phyloP scores from a whole-genome alignment of 805 yeast species.

The Pichia membranifaciens region DNA sequence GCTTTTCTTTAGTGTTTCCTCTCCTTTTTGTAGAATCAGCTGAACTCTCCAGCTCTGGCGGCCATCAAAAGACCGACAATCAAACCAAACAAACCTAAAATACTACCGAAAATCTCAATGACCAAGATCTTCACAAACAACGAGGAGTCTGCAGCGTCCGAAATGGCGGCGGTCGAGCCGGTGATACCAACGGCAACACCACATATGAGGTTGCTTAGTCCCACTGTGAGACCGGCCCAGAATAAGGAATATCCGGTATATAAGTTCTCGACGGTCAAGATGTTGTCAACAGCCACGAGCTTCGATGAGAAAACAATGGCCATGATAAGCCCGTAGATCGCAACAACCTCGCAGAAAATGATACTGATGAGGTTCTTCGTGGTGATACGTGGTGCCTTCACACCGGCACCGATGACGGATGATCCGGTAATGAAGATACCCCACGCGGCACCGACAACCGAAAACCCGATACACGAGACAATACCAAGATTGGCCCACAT shows the following conservation, averaged over 20 bases:
- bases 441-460: slow-evolving; percentile 99
- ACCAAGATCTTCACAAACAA: slow-evolving; percentile 93
- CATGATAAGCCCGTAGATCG: slow-evolving; percentile 95
- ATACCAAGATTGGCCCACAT: slow-evolving; percentile 96
- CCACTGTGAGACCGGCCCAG: slow-evolving; percentile 98
- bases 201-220: slow-evolving; percentile 86
- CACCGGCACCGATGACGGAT: slow-evolving; percentile 95
- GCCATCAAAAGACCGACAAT: slow-evolving; percentile 98
- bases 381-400: slow-evolving; percentile 93
- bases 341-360: slow-evolving; percentile 98
- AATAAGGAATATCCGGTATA: slow-evolving; percentile 93
- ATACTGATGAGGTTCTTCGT: slow-evolving; percentile 94
- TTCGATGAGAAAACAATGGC: slow-evolving; percentile 95
- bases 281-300: slow-evolving; percentile 58
- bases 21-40: slow-evolving; percentile 31
- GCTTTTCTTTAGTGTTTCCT: neutral
- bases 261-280: slow-evolving; percentile 75
- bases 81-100: slow-evolving; percentile 90
- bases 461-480: slow-evolving; percentile 83
- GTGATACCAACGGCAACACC: slow-evolving; percentile 97
- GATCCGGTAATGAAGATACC: slow-evolving; percentile 96
- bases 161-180: slow-evolving; percentile 96
- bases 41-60: slow-evolving; percentile 85
- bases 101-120: slow-evolving; percentile 95
- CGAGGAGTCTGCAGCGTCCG: slow-evolving; percentile 96